Evolutionary conservation across 352 stramenopile genomes (phyloP).

Genomic region (Phytophthora megakarya): DNA sequence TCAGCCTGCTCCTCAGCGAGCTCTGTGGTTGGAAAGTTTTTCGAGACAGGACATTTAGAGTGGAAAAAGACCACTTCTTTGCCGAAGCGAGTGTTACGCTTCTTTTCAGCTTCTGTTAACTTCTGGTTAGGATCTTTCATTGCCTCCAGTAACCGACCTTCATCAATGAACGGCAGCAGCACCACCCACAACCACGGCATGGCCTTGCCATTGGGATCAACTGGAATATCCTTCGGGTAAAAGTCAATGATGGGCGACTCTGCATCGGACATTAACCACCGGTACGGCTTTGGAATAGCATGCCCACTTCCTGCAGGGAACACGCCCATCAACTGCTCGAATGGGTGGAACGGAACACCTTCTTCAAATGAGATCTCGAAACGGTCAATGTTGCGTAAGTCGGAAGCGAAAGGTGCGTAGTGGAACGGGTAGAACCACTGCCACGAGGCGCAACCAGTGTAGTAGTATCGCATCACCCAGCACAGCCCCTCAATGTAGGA

Average conservation of each 20-base stretch:
- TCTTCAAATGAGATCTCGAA: constrained; percentile 94
- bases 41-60: constrained; percentile 57
- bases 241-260: constrained; percentile 98
- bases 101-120: constrained; percentile 74
- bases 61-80: constrained; percentile 89
- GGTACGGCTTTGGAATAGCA: constrained; percentile 95
- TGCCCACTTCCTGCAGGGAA: constrained; percentile 94
- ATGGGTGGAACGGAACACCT: constrained; percentile 95
- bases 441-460: constrained; percentile 98
- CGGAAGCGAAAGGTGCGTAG: constrained; percentile 95
- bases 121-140: constrained; percentile 79
- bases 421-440: constrained; percentile 99
- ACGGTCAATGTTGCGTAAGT: constrained; percentile 90
- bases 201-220: constrained; percentile 98
- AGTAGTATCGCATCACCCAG: constrained; percentile 99
- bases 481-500: constrained; percentile 98
- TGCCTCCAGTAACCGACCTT: constrained; percentile 91
- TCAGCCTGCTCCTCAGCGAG: constrained; percentile 47
- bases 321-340: constrained; percentile 98
- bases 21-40: constrained; percentile 48
- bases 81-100: constrained; percentile 83
- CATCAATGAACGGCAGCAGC: constrained; percentile 98
- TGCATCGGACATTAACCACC: constrained; percentile 94
- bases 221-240: constrained; percentile 95
- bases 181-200: constrained; percentile 99